Percentiles rank a stretch among this genome's conserved stretches.
These are phyloP conservation scores for Cyberlindnera lachancei DNA, from an alignment of 805 yeast species.

Conservation along the genomic window DNA sequence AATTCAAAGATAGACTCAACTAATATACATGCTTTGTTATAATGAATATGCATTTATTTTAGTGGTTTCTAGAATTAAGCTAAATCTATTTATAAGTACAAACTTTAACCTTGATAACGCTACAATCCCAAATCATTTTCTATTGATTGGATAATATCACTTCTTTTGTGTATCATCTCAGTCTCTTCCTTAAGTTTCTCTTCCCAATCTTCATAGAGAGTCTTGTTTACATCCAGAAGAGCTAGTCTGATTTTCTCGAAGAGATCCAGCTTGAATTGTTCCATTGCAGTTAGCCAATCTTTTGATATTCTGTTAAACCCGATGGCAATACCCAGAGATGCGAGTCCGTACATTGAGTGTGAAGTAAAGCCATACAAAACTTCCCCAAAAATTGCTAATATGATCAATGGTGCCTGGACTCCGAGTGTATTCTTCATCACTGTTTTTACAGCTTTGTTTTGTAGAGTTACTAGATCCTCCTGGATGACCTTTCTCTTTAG, in stretches of 20 bases:
- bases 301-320: slow-evolving; percentile 27
- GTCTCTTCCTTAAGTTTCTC: slow-evolving; percentile 15
- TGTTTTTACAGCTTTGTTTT: slow-evolving; percentile 19
- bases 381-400: slow-evolving; percentile 22
- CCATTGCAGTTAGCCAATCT: slow-evolving; percentile 21
- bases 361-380: slow-evolving; percentile 22
- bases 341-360: slow-evolving; percentile 27
- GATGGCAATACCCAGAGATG: slow-evolving; percentile 23
- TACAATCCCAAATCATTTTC: slow-evolving; percentile 10
- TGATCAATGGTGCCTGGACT: slow-evolving; percentile 25
- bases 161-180: slow-evolving; percentile 10
- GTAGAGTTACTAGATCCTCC: slow-evolving; percentile 16
- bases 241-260: slow-evolving; percentile 20
- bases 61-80: slow-evolving; percentile 1
- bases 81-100: too few relatives aligned
- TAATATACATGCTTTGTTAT: too few relatives aligned
- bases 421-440: slow-evolving; percentile 23
- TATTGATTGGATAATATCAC: slow-evolving; percentile 7
- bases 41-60: neutral
- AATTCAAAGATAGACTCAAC: too few relatives aligned
- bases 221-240: slow-evolving; percentile 13
- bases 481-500: slow-evolving; percentile 15
- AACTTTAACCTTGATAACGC: too few relatives aligned
- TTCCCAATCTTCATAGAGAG: slow-evolving; percentile 16
- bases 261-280: slow-evolving; percentile 17